phyloP scores from a whole-genome alignment of 805 yeast genomes.

The Metahyphopichia silvanorum region DNA sequence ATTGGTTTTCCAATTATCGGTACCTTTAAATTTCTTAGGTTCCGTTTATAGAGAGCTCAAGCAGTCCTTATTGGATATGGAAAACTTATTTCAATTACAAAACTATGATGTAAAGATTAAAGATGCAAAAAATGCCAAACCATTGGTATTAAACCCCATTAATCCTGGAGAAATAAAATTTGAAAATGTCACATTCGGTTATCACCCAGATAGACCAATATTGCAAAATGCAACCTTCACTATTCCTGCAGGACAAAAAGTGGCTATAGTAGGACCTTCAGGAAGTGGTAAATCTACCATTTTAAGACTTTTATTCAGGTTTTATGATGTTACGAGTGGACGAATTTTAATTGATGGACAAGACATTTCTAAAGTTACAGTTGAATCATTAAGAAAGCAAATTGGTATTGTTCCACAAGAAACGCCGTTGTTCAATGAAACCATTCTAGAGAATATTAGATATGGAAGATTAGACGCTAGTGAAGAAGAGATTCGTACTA shows the following conservation, averaged over 20 bases:
- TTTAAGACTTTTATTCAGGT: constrained; percentile 77
- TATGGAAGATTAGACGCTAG: constrained; percentile 77
- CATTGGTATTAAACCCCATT: constrained; percentile 43
- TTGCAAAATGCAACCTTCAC: constrained; percentile 75
- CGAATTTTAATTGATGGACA: constrained; percentile 84
- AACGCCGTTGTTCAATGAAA: constrained; percentile 90
- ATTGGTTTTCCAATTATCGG: constrained; percentile 91
- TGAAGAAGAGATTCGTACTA: constrained; percentile 65
- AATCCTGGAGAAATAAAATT: constrained; percentile 76
- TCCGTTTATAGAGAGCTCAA: constrained; percentile 93
- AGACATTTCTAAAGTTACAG: constrained; percentile 70
- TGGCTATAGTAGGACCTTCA: constrained; percentile 94
- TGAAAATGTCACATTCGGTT: constrained; percentile 91
- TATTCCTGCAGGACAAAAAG: constrained; percentile 86
- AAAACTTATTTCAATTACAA: constrained; percentile 83
- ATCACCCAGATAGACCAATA: constrained; percentile 85
- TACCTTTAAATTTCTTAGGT: constrained; percentile 91
- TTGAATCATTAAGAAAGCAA: constrained; percentile 68
- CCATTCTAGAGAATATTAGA: constrained; percentile 81
- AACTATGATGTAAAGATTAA: constrained; percentile 64
- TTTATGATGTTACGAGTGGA: constrained; percentile 81
- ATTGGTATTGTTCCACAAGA: constrained; percentile 98
- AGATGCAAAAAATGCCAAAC: constrained; percentile 61
- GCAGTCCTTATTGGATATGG: constrained; percentile 94
- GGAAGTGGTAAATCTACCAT: constrained; percentile 96